Evolutionary conservation across 169 alveolate species (phyloP), one percentile per base, ranked within the genome.

Genomic region (Neospora caninum): DNA sequence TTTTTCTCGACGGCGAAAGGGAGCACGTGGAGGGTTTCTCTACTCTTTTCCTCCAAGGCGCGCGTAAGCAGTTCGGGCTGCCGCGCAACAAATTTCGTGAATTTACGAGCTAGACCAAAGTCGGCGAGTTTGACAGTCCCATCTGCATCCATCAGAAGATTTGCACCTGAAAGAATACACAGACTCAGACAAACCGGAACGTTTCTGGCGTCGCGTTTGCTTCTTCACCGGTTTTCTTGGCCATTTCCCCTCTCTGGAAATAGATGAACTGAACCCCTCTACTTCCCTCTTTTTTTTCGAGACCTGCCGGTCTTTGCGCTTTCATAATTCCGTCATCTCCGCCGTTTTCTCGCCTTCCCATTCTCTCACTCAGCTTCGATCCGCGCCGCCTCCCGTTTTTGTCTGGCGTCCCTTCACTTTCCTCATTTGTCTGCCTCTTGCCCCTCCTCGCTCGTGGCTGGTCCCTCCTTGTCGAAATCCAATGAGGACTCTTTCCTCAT

Each of bases 121-220:
- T 99, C 99, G 13, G 99, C 99, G 89, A 99, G 91, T 96, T 99
- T 99, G 7, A 98, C 97, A 38, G 97, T 97, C 25, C 99, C 99
- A 42, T 97, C 97, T 80, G 98, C 95, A 88, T 97, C 97, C 78
- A 99, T 97, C 94, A 98, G 94, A 58, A 98, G 92, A 92, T 69
- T 70, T 18, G 94, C 94, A 69, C 80, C 94, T 69, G 80, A 31
- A 64, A 0, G 58, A 2, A 67, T 78, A 84, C 31, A 83, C 0
- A 39, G 36, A n/a, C 6, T 25, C 10, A 27, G 20, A 31, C 39
- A 43, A 27, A 20, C 78, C 69, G 39, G 64, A 6, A 0, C 18
- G 64, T 9, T 25, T 64, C 34, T 22, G 36, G 4, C 31, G 64
- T 6, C 31, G 42, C 41, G 45, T 36, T 2, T 4, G 25, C 49